Evolutionary conservation across 1,139 yeast species (phyloP).

Genomic region (Taphrina pruni): DNA sequence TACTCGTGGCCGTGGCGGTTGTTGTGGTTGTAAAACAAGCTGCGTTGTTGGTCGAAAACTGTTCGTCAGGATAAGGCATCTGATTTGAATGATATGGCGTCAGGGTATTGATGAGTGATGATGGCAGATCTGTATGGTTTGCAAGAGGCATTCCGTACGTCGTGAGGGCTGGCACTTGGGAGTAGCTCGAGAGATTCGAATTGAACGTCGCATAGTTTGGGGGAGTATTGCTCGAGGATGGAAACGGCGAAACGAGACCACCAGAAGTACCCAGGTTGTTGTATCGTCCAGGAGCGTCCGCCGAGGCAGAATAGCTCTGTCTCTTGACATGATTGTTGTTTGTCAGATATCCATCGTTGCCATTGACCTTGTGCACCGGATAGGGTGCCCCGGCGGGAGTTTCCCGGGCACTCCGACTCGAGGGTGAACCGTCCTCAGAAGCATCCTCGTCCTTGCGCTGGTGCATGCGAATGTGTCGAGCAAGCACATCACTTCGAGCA

Average conservation of each 20-base stretch:
- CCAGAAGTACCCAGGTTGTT: background rate
- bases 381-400: slow-evolving; percentile 10
- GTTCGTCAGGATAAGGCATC: background rate
- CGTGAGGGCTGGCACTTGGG: slow-evolving; percentile 11
- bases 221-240: background rate
- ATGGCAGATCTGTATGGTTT: background rate
- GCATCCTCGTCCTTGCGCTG: slow-evolving; percentile 21
- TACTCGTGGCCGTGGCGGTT: background rate
- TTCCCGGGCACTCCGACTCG: slow-evolving; percentile 5
- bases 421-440: slow-evolving; percentile 1
- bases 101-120: background rate
- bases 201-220: slow-evolving; percentile 4
- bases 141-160: background rate
- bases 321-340: slow-evolving; percentile 4
- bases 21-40: background rate
- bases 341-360: background rate
- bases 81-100: background rate
- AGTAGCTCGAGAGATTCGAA: background rate
- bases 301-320: background rate
- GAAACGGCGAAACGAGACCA: background rate
- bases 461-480: slow-evolving; percentile 37
- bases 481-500: slow-evolving; percentile 40
- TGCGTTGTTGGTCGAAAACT: background rate
- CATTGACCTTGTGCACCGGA: background rate
- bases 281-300: slow-evolving; percentile 1